Conservation (phyloP, 441 rosid genomes). For the Capsella rubella region DNA sequence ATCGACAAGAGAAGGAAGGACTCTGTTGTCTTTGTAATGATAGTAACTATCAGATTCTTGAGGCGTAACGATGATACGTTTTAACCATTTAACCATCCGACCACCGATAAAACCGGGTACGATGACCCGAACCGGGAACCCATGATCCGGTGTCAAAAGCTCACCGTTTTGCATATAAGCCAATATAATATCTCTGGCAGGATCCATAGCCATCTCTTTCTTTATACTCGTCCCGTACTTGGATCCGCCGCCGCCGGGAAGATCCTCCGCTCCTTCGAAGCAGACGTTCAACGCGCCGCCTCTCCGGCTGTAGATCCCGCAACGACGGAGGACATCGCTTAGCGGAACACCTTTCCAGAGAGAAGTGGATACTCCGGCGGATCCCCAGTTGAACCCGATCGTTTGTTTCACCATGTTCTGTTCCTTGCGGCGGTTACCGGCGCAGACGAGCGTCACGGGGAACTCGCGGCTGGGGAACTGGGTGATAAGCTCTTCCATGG, state of each 20-base stretch:
- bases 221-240: slow-evolving; percentile 83
- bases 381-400: slow-evolving; percentile 94
- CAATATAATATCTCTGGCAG: slow-evolving; percentile 77
- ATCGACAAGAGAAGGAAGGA: slow-evolving; percentile 86
- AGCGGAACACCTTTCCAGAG: slow-evolving; percentile 86
- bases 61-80: slow-evolving; percentile 73
- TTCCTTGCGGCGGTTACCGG: slow-evolving; percentile 90
- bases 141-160: slow-evolving; percentile 78
- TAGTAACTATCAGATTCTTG: slow-evolving; percentile 75
- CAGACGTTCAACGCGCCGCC: slow-evolving; percentile 78
- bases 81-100: slow-evolving; percentile 92
- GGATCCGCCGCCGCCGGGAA: slow-evolving; percentile 93
- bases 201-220: slow-evolving; percentile 80
- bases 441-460: slow-evolving; percentile 82
- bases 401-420: slow-evolving; percentile 90
- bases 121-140: slow-evolving; percentile 80
- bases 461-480: slow-evolving; percentile 74
- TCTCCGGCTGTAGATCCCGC: slow-evolving; percentile 68
- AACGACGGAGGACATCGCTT: slow-evolving; percentile 64
- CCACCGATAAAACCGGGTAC: slow-evolving; percentile 93
- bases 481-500: slow-evolving; percentile 76
- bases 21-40: slow-evolving; percentile 80
- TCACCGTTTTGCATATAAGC: slow-evolving; percentile 97
- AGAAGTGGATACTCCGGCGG: slow-evolving; percentile 79
- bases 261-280: slow-evolving; percentile 90